phyloP scores from a whole-genome alignment of 83 land plant species.

The Picea engelmannii region DNA sequence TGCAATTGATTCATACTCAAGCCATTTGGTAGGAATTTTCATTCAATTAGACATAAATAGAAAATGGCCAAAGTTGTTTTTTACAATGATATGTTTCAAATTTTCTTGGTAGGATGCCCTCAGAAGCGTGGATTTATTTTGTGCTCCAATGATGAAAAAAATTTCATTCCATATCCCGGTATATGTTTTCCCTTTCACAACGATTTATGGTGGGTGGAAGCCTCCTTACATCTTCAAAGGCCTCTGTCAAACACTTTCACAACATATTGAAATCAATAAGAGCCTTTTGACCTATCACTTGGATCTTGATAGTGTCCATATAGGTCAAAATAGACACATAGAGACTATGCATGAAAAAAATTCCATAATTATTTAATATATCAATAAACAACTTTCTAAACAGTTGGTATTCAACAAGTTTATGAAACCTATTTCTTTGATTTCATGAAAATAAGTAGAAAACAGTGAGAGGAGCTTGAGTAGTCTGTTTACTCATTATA shows the following conservation, averaged over 20 bases:
- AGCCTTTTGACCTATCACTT: neutral
- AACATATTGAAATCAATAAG: neutral
- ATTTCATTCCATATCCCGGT: too few species aligned
- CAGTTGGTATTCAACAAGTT: neutral
- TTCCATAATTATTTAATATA: neutral
- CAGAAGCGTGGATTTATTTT: too few species aligned
- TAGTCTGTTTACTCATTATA: neutral
- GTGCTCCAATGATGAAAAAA: too few species aligned
- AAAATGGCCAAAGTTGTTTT: too few species aligned
- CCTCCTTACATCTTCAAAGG: neutral
- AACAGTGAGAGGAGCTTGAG: neutral
- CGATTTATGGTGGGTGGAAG: neutral
- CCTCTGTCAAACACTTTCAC: neutral
- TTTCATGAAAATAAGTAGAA: neutral
- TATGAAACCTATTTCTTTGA: too few species aligned
- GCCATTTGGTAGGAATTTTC: too few species aligned
- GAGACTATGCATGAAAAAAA: neutral
- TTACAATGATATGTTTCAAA: too few species aligned
- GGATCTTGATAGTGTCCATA: too few species aligned
- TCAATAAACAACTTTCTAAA: neutral
- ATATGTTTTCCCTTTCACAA: too few species aligned
- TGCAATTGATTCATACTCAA: too few species aligned
- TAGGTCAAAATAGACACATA: neutral
- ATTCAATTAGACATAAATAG: too few species aligned
- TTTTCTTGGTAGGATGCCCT: too few species aligned